Evolutionary conservation across 2,329 filamentous ascomycete genomes (phyloP), one percentile per base, ranked within the genome.

Genomic region (Lachnellula subtilissima): DNA sequence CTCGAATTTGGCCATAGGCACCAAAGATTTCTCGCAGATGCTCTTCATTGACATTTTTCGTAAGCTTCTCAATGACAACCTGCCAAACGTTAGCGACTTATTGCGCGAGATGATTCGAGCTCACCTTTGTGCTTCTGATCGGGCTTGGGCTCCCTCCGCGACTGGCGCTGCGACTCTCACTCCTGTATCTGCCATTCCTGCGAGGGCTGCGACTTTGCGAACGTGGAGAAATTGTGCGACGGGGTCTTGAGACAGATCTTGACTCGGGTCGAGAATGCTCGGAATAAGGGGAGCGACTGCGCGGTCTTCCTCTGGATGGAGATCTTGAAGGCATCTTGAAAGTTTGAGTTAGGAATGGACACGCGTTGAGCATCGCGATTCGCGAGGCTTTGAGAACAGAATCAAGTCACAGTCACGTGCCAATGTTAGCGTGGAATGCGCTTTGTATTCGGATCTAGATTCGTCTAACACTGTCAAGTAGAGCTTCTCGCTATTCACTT

Each of bases 51-150:
- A 99, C 87, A 68, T 96, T 97, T 72, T 95, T 96, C 4, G 93
- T 96, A 68, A 99, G 79, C 61, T 95, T 92, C 73, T 99, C 94
- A 48, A 99, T 88, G 17, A 99, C 91, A 70, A 99, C 92, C 89
- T 97, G 66, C 11, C 42, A 25, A 22, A 32, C 36, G 68, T 58
- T 66, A 57, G 45, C 53, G 1, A 12, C 5, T 40, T 22, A 43
- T 61, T 48, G 55, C 52, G 25, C 35, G 5, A 23, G 37, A 19
- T 51, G 37, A 52, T 42, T 6, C 7, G 40, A 47, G 35, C 50
- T 37, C 61, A 79, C 81, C 75, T 84, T 84, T 52, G 81, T 83
- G 63, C 78, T 81, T 61, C 71, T 75, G 5, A 70, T 54, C 7
- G 77, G 75, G 40, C 67, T 70, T 54, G 61, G 58, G 50, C 64